These are phyloP conservation scores for Stemphylium lycopersici DNA, from an alignment of 2,329 filamentous ascomycete genomes.

Conservation along the genomic window DNA sequence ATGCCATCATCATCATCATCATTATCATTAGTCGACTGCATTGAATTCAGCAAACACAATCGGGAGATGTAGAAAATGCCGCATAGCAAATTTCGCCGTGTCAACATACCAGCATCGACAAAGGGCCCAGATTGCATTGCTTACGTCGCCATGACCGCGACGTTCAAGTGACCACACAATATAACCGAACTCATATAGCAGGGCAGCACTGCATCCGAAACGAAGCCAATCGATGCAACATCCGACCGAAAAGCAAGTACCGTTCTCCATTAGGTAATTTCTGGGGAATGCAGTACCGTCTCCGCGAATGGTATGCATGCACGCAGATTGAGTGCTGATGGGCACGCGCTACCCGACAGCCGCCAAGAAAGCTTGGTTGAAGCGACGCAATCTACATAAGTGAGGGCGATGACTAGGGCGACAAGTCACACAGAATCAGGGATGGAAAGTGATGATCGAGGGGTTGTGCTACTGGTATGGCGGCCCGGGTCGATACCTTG, in stretches of 20 bases:
- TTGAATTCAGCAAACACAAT: background rate
- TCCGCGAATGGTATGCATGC: constrained; percentile 19
- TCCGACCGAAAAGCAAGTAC: constrained; percentile 17
- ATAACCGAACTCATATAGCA: constrained; percentile 10
- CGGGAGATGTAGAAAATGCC: background rate
- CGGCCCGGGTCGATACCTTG: constrained; percentile 19
- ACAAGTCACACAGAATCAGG: constrained; percentile 7
- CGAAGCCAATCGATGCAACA: constrained; percentile 24
- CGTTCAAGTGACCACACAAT: constrained; percentile 5
- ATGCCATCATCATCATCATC: background rate
- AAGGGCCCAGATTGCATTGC: background rate
- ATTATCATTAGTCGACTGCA: background rate
- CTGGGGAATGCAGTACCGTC: constrained; percentile 18
- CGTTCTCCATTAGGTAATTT: constrained; percentile 24
- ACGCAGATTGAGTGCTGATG: constrained; percentile 18
- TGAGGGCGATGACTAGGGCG: constrained; percentile 8
- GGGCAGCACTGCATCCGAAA: constrained; percentile 22
- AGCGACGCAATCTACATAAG: constrained; percentile 24
- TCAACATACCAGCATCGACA: background rate
- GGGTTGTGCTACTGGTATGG: constrained; percentile 5
- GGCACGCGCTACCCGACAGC: constrained; percentile 12
- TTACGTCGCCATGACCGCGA: background rate
- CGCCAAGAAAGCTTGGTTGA: constrained; percentile 28
- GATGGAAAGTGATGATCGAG: constrained; percentile 15
- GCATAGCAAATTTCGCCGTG: background rate